Evolutionary conservation across 441 rosid genomes (phyloP).

Genomic region (Erysimum pusillum): DNA sequence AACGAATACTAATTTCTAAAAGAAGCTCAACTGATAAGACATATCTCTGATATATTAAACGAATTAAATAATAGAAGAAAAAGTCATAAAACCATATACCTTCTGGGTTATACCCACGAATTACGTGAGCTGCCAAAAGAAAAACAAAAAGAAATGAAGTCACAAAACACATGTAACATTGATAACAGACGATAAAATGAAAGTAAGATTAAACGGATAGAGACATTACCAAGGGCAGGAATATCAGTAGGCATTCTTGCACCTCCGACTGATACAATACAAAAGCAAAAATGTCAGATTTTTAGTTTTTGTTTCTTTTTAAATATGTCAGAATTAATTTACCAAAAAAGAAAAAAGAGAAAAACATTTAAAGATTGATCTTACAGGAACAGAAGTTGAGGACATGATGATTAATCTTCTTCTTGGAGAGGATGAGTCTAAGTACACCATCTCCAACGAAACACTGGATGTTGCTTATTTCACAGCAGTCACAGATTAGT

Average conservation of each 20-base stretch:
- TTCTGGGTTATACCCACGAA: slow-evolving; percentile 22
- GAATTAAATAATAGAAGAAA: not conserved
- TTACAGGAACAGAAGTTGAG: not conserved
- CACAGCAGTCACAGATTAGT: slow-evolving; percentile 34
- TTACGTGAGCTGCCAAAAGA: slow-evolving; percentile 1
- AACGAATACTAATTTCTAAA: not conserved
- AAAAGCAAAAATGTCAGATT: not conserved
- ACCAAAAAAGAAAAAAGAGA: not conserved
- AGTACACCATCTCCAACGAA: slow-evolving; percentile 36
- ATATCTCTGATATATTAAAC: not conserved
- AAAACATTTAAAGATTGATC: not conserved
- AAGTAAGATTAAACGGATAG: not conserved
- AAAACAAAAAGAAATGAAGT: no score
- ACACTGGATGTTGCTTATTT: slow-evolving; percentile 23
- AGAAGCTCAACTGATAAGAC: not conserved
- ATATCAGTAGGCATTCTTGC: not conserved
- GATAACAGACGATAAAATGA: no score
- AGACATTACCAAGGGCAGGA: slow-evolving; percentile 6
- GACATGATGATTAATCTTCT: not conserved
- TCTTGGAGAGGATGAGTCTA: slow-evolving; percentile 41
- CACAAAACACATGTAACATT: not conserved
- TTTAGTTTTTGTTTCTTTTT: not conserved
- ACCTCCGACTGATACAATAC: not conserved
- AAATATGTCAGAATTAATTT: no score
- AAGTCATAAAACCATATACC: not conserved